Evolutionary conservation across 2,329 filamentous ascomycete genomes (phyloP), one percentile per base, ranked within the genome.

Genomic region (Chaetomium olivaceum): DNA sequence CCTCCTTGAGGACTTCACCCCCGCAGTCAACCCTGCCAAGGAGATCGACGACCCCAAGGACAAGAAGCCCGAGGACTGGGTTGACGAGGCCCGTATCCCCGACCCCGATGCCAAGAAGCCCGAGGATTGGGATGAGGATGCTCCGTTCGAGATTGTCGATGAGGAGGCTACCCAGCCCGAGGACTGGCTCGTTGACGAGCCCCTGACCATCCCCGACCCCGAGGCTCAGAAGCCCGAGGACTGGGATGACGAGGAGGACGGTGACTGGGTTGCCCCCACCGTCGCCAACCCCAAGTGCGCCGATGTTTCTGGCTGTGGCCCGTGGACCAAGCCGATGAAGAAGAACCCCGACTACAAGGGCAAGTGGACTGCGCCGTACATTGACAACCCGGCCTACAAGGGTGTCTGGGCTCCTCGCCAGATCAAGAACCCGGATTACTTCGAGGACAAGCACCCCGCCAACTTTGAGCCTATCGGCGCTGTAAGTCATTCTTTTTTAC

Each of bases 201-300:
- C 93, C 71, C 81, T 86, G 69, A 91, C 87, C 71, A 83, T 98
- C 68, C 87, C 93, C 65, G 95, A 99, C 82, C 95, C 95, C 63
- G 93, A 97, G 83, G 93, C 94, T 60, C 85, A 91, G 83, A 99
- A 98, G 90, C 95, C 95, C 69, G 93, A 97, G 82, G 95, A 98
- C 78, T 99, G 95, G 95, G 94, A 97, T 82, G 94, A 99, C 67
- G 95, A 99, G 84, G 95, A 99, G 83, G 95, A 99, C 79, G 95
- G 95, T 79, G 95, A 99, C 84, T 99, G 93, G 93, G 80, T 96
- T 72, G 82, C 93, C 61, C 95, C 94, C 65, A 93, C 89, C 63
- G 88, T 99, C 63, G 87, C 92, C 78, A 98, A 99, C 88, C 91
- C 94, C 80, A 97, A 97, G 88, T 98, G 95, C 77, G 87, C 89